phyloP scores from a whole-genome alignment of 2,329 filamentous ascomycete species.

The Venturia nashicola region DNA sequence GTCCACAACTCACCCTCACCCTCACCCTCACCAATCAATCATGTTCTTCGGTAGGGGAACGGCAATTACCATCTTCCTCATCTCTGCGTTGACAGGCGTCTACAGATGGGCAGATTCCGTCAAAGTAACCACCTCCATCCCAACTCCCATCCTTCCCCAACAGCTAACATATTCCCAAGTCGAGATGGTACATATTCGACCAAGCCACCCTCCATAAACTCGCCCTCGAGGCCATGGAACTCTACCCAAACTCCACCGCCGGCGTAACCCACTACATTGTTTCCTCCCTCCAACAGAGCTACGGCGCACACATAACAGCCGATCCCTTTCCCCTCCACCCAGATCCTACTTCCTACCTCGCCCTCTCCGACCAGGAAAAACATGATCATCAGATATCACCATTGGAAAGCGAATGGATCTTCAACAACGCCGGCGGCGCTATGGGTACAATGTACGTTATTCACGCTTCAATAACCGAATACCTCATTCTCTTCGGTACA shows the following conservation, averaged over 20 bases:
- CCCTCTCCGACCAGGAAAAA: neutral
- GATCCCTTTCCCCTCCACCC: slow-evolving; percentile 10
- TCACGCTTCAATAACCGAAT: slow-evolving; percentile 80
- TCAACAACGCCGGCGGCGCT: slow-evolving; percentile 83
- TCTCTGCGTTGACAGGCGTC: slow-evolving; percentile 1
- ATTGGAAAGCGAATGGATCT: slow-evolving; percentile 66
- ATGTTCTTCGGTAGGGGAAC: neutral
- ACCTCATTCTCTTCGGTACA: slow-evolving; percentile 80
- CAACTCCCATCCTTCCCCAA: neutral
- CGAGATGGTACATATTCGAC: slow-evolving; percentile 60
- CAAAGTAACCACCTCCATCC: slow-evolving; percentile 1
- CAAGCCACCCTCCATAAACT: slow-evolving; percentile 56
- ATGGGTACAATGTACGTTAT: slow-evolving; percentile 90
- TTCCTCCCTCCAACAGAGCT: slow-evolving; percentile 46
- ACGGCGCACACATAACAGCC: slow-evolving; percentile 8
- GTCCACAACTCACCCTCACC: neutral
- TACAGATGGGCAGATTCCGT: slow-evolving; percentile 6
- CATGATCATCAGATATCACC: slow-evolving; percentile 14
- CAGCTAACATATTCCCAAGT: neutral
- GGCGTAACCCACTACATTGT: slow-evolving; percentile 60
- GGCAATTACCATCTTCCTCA: neutral
- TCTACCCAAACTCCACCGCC: slow-evolving; percentile 64
- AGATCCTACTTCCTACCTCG: neutral
- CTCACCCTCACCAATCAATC: neutral
- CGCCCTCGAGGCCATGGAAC: slow-evolving; percentile 49